Evolutionary conservation across 345 rosid species (phyloP).

Genomic region (Xanthoceras sorbifolium): DNA sequence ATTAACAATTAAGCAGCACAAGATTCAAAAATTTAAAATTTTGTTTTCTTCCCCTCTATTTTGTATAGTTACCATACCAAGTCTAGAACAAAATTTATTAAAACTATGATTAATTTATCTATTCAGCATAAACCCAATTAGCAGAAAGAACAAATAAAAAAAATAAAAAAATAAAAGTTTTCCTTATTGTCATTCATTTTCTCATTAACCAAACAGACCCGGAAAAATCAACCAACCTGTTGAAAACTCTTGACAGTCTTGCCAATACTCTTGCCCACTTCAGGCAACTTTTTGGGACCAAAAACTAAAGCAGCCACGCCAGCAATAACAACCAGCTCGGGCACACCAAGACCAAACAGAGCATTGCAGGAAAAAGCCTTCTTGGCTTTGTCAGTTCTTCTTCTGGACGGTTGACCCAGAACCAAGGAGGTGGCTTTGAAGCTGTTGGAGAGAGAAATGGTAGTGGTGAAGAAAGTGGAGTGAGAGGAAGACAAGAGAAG

Average conservation of each 20-base stretch:
- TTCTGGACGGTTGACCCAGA: slow-evolving; percentile 30
- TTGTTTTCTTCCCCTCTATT: not conserved
- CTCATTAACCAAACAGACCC: slow-evolving; percentile 19
- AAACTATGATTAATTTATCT: not conserved
- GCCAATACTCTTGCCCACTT: slow-evolving; percentile 91
- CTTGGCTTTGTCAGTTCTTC: slow-evolving; percentile 36
- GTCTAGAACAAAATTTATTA: not conserved
- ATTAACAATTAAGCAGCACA: not conserved
- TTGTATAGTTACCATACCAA: not conserved
- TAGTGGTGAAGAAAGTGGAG: slow-evolving; percentile 45
- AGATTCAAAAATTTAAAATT: not conserved
- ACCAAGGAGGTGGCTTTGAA: slow-evolving; percentile 33
- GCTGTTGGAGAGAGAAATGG: slow-evolving; percentile 22
- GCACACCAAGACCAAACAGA: slow-evolving; percentile 91
- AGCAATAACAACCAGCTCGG: slow-evolving; percentile 93
- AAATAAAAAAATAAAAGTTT: slow-evolving; percentile 16
- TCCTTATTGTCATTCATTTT: slow-evolving; percentile 2
- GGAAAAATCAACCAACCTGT: slow-evolving; percentile 52
- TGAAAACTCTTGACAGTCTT: slow-evolving; percentile 95
- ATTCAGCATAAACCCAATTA: not conserved
- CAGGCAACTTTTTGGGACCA: slow-evolving; percentile 96
- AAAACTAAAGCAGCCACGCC: slow-evolving; percentile 90
- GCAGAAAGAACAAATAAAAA: slow-evolving; percentile 13
- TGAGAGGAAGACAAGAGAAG: slow-evolving; percentile 54
- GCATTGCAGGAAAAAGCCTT: slow-evolving; percentile 70